phyloP scores from a whole-genome alignment of 176 grass and related monocot genomes.

The Stipa capillata region DNA sequence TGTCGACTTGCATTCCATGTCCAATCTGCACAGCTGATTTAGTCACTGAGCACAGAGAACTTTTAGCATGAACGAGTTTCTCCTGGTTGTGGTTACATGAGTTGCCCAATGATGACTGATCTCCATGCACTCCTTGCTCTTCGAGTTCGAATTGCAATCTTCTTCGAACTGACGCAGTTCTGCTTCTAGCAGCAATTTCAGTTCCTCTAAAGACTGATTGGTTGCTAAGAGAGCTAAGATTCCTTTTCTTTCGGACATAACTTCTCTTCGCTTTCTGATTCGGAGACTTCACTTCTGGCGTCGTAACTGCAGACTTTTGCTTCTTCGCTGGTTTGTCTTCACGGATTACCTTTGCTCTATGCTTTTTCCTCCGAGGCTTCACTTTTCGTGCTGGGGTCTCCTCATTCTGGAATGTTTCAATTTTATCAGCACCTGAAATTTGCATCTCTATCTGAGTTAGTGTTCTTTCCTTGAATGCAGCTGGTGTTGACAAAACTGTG shows the following conservation, averaged over 20 bases:
- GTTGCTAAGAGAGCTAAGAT: not conserved
- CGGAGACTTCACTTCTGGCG: constrained; percentile 20
- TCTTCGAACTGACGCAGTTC: constrained; percentile 25
- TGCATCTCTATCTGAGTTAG: constrained; percentile 24
- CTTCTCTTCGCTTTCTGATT: constrained; percentile 40
- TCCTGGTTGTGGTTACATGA: not conserved
- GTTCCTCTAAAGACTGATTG: constrained; percentile 5
- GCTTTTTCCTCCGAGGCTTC: constrained; percentile 41
- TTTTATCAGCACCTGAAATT: constrained; percentile 4
- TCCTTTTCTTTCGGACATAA: constrained; percentile 42
- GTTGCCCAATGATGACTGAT: not conserved
- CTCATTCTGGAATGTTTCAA: no score
- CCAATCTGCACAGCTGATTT: constrained; percentile 2
- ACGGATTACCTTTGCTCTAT: constrained; percentile 60
- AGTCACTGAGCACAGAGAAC: constrained; percentile 21
- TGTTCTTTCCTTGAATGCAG: constrained; percentile 18
- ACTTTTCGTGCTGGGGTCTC: constrained; percentile 7
- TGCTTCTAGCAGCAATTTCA: constrained; percentile 1
- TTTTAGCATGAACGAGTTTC: constrained; percentile 18
- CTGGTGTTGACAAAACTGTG: constrained; percentile 12
- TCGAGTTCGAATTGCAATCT: constrained; percentile 36
- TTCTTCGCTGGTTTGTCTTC: constrained; percentile 24
- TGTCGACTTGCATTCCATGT: constrained; percentile 7
- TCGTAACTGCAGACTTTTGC: constrained; percentile 21
- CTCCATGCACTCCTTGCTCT: constrained; percentile 12